These are phyloP conservation scores for Penicillium decumbens DNA, from an alignment of 2,329 filamentous ascomycete species.

Conservation along the genomic window DNA sequence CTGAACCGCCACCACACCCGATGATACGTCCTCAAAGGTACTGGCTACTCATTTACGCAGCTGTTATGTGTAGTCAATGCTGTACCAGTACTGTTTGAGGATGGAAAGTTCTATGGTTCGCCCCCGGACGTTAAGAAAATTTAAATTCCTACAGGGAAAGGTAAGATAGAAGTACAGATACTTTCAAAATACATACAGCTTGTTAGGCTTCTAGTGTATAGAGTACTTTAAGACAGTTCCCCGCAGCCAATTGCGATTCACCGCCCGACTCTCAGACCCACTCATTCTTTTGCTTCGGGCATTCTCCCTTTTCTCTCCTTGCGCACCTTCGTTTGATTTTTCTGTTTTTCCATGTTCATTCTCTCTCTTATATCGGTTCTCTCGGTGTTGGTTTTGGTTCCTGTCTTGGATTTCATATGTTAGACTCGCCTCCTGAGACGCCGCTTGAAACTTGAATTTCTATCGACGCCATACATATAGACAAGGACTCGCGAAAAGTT, in stretches of 20 bases:
- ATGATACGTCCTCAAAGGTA: conserved; percentile 3
- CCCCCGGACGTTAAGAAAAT: conserved; percentile 13
- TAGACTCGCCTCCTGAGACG: conserved; percentile 11
- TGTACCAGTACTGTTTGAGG: conserved; percentile 19
- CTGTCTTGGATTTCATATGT: conserved; percentile 9
- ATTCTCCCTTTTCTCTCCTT: conserved; percentile 20
- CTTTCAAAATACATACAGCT: neutral
- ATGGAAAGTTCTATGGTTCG: conserved; percentile 14
- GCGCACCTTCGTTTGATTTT: conserved; percentile 11
- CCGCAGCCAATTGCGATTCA: conserved; percentile 16
- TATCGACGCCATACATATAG: conserved; percentile 7
- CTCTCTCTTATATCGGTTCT: conserved; percentile 13
- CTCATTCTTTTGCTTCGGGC: conserved; percentile 13
- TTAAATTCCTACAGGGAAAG: conserved; percentile 4
- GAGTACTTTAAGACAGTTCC: neutral
- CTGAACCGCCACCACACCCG: conserved; percentile 14
- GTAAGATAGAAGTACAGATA: neutral
- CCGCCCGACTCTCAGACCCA: conserved; percentile 22
- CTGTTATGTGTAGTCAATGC: neutral
- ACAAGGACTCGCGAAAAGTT: conserved; percentile 8
- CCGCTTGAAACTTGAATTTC: conserved; percentile 4
- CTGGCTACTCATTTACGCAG: conserved; percentile 10
- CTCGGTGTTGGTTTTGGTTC: conserved; percentile 8
- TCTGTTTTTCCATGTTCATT: conserved; percentile 15
- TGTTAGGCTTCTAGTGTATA: neutral